Base-by-base conservation (phyloP, 1,284 basidiomycete genomes). In the Blastosporella zonata region DNA sequence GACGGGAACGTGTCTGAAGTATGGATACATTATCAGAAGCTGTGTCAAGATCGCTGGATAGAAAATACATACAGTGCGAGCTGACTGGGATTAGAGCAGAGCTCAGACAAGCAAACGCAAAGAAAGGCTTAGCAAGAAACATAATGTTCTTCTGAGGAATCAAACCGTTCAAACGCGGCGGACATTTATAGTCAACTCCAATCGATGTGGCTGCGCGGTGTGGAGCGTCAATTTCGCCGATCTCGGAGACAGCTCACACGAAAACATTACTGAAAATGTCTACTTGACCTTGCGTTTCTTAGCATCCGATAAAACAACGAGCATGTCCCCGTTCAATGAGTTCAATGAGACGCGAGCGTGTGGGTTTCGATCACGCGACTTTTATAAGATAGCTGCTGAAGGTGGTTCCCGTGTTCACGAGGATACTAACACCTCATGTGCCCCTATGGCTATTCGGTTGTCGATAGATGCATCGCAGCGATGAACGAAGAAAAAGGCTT, bases 1-100 rank as follows among this genome's bases (percentile, higher is more conserved):
- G 65, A 64, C 1, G 71, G 69, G 59, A 73, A 68, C 8, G 70
- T 72, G 59, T 73, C 72, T 74, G 43, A 4, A 5, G 15, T 34
- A 9, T 15, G 12, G 17, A 5, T 37, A 18, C 2, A 6, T 35
- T 3, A 25, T 29, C 15, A 6, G 20, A 10, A 35, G 27, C 12
- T 7, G 18, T 17, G 36, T 3, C 5, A 21, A 12, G 21, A 9
- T 18, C 22, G 7, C 21, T n/a, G 2, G 25, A 18, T 18, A 22
- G 36, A 17, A 12, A 41, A 8, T 7, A 53, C 62, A 31, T 50
- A 66, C 65, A 68, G 48, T 68, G 66, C 21, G 61, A 56, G 25
- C 35, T 40, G 17, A 36, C 45, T 9, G 21, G 21, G 22, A 17
- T 9, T 18, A 48, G 27, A 21, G 35, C 28, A 9, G 42, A 46